Percentiles rank a stretch among this genome's conserved stretches.
These are phyloP conservation scores for Neonectria neomacrospora DNA, from an alignment of 2,329 filamentous ascomycete species.

Conservation along the genomic window DNA sequence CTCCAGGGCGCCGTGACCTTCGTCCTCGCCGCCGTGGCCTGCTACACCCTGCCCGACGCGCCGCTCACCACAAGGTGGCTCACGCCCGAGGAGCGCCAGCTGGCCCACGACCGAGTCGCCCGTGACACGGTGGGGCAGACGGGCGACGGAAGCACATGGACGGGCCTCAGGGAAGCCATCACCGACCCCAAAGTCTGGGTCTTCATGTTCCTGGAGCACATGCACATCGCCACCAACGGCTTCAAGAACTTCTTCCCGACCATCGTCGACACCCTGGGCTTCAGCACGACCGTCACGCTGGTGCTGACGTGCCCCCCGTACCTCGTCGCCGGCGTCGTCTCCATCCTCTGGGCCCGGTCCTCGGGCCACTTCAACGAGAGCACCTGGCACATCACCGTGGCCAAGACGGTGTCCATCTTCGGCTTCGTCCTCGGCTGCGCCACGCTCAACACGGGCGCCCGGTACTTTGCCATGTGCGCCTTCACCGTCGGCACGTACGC, in stretches of 20 bases:
- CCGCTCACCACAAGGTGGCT: conserved; percentile 56
- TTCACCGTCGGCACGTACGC: conserved; percentile 47
- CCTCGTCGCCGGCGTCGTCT: conserved; percentile 47
- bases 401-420: conserved; percentile 53
- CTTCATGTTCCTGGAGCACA: conserved; percentile 59
- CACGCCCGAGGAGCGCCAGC: conserved; percentile 54
- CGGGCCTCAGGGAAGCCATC: conserved; percentile 44
- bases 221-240: conserved; percentile 59
- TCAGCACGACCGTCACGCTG: conserved; percentile 38
- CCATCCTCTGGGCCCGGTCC: conserved; percentile 39
- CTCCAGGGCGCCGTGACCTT: conserved; percentile 62
- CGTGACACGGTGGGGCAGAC: conserved; percentile 57
- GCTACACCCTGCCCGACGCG: conserved; percentile 46
- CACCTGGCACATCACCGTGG: conserved; percentile 57
- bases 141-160: conserved; percentile 37
- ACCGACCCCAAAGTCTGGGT: conserved; percentile 59
- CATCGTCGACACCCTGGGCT: conserved; percentile 38
- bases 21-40: conserved; percentile 35
- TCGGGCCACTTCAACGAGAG: conserved; percentile 58
- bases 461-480: conserved; percentile 46
- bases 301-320: conserved; percentile 54
- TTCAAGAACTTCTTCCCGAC: conserved; percentile 50
- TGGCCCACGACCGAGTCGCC: conserved; percentile 53
- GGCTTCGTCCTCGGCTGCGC: conserved; percentile 40
- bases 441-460: conserved; percentile 40